phyloP scores from a whole-genome alignment of 2,329 filamentous ascomycete genomes.

The Bipolaris zeicola region DNA sequence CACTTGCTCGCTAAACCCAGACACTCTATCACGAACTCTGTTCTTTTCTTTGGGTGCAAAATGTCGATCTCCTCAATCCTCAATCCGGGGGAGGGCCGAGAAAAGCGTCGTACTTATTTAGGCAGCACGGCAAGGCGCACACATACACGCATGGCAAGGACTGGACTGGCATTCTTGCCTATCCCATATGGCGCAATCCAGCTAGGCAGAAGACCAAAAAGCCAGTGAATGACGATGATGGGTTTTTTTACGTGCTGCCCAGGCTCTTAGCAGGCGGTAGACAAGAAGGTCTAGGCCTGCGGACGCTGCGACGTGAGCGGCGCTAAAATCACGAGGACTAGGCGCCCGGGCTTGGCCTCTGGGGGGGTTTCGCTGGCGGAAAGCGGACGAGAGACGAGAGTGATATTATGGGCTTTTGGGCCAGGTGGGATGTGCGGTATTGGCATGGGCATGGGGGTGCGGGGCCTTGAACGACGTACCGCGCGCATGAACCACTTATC shows the following conservation, averaged over 20 bases:
- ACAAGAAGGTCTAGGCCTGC: constrained; percentile 28
- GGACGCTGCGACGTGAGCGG: constrained; percentile 12
- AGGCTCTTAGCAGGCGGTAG: constrained; percentile 18
- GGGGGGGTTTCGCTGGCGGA: constrained; percentile 16
- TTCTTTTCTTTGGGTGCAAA: too few relatives aligned
- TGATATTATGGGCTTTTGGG: too few relatives aligned
- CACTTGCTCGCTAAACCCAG: too few relatives aligned
- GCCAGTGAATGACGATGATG: constrained; percentile 2
- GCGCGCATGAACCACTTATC: constrained; percentile 26
- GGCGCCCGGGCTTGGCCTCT: constrained; percentile 24
- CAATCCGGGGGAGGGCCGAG: too few relatives aligned
- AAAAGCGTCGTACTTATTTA: too few relatives aligned
- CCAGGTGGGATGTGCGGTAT: not conserved
- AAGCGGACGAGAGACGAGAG: not conserved
- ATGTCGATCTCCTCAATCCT: too few relatives aligned
- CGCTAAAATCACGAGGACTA: constrained; percentile 10
- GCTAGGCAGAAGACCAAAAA: constrained; percentile 11
- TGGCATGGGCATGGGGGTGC: constrained; percentile 8
- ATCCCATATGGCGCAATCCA: constrained; percentile 17
- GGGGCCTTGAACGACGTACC: constrained; percentile 14
- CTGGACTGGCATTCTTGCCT: not conserved
- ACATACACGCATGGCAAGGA: not conserved
- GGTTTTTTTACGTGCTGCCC: constrained; percentile 1
- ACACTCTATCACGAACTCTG: too few relatives aligned
- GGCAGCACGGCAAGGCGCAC: not conserved